These are phyloP conservation scores for Grammothele lineata DNA, from an alignment of 768 basidiomycete genomes.

Conservation along the genomic window DNA sequence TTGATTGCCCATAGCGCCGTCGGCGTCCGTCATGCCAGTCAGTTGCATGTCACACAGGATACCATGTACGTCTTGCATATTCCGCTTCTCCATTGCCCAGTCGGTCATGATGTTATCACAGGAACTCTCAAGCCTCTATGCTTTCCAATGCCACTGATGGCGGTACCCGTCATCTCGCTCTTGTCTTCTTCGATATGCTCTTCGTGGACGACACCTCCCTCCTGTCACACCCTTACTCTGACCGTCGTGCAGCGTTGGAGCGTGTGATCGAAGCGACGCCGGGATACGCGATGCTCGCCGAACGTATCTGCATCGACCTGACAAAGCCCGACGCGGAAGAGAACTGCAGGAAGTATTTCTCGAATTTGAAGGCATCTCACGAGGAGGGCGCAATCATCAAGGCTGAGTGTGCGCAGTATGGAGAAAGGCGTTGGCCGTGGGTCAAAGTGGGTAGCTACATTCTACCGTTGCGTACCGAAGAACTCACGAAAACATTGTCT, in stretches of 20 bases:
- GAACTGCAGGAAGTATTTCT: conserved; percentile 43
- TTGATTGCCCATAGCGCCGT: conserved; percentile 55
- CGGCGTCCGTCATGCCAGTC: conserved; percentile 39
- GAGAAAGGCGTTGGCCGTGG: conserved; percentile 65
- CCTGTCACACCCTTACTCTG: conserved; percentile 49
- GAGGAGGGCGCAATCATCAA: conserved; percentile 81
- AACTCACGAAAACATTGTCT: too few species aligned
- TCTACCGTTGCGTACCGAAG: too few species aligned
- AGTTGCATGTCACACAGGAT: conserved; percentile 4
- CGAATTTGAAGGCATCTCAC: conserved; percentile 43
- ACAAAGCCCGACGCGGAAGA: conserved; percentile 13
- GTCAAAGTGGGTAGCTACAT: conserved; percentile 60
- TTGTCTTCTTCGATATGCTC: conserved; percentile 88
- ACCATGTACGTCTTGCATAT: not conserved
- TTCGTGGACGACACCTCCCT: conserved; percentile 60
- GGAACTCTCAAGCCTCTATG: conserved; percentile 37
- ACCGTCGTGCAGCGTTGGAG: conserved; percentile 62
- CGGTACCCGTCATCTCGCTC: conserved; percentile 55
- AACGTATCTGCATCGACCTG: conserved; percentile 40
- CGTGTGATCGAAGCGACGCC: conserved; percentile 44
- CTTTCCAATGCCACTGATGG: conserved; percentile 34
- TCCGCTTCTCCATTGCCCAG: not conserved
- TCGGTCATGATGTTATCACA: not conserved
- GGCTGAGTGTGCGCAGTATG: conserved; percentile 63
- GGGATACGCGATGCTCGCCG: conserved; percentile 62